Evolutionary conservation across 73 alveolate genomes (phyloP), one percentile per base, ranked within the genome.

Genomic region (Diophrys appendiculata): DNA sequence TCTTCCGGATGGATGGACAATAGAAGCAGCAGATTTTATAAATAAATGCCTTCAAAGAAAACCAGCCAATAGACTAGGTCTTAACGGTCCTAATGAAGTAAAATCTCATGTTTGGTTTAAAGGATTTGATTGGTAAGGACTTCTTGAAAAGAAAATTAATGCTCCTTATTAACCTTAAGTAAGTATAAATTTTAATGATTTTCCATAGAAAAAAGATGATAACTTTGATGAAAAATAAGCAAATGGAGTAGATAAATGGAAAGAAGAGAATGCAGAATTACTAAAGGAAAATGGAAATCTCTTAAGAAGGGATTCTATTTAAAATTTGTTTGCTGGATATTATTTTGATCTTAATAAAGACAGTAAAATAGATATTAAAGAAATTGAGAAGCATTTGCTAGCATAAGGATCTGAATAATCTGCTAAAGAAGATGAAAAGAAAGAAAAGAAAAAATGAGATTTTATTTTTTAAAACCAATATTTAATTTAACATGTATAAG

Each of bases 21-120:
- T 75, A 11, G 86, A 74, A 43, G 84, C 85, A 14, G 91, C 91
- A 1, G 91, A 82, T 33, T 82, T 82, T 29, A 65, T 82, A 23
- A 82, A 82, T 53, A 73, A 43, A 52, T 1, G 65, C 33, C 68
- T 82, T 18, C 72, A 82, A 65, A 82, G 91, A 73, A 82, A 82
- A 43, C 91, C 91, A 0, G 29, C 29, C 31, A 82, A 82, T 30
- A 2, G 91, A 33, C 68, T 82, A 18, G 91, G 91, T 22, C 68
- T 82, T 2, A 76, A 84, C 53, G 99, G 99, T 18, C 97, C 98
- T 29, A 81, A 31, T 52, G 99, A 97, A 90, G 95, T 97, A 55
- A 93, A 92, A 80, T 65, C 82, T 43, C 99, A 97, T 87, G 96
- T 98, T n/a, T 97, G 99, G 99, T 87, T 97, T 35, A 81, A 65